These are phyloP conservation scores for Magnolia changhungtana DNA, from an alignment of 164 flowering plant species.

Conservation along the genomic window DNA sequence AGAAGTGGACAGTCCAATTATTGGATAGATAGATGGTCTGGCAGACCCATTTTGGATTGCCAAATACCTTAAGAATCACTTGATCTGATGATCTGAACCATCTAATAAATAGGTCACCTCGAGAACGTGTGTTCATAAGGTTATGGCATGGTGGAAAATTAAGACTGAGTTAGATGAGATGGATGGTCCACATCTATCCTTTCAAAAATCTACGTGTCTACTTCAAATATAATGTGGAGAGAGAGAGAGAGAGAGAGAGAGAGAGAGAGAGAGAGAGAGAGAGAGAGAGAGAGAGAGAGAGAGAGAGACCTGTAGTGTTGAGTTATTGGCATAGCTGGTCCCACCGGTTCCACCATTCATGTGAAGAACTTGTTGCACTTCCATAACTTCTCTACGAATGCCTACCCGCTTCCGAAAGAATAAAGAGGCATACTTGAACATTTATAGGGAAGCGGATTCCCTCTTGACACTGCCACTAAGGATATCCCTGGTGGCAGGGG, in stretches of 20 bases:
- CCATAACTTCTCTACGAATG: slow-evolving; percentile 6
- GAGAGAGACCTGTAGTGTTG: slow-evolving; percentile 5
- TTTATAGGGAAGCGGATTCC: too few relatives aligned
- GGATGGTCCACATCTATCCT: too few relatives aligned
- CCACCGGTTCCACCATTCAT: slow-evolving; percentile 12
- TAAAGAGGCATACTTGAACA: too few relatives aligned
- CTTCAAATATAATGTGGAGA: too few relatives aligned
- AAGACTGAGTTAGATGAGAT: slow-evolving; percentile 14
- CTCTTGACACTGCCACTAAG: too few relatives aligned
- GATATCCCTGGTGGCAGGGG: too few relatives aligned
- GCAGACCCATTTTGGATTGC: slow-evolving; percentile 13
- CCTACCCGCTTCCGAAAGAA: too few relatives aligned
- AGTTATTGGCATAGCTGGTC: slow-evolving; percentile 13
- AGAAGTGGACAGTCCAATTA: too few relatives aligned
- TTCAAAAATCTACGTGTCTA: too few relatives aligned
- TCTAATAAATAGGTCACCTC: slow-evolving; percentile 69
- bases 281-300: not conserved
- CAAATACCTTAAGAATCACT: slow-evolving; percentile 28
- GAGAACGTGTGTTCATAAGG: slow-evolving; percentile 43
- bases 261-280: not conserved
- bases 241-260: not conserved
- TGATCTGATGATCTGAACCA: slow-evolving; percentile 7
- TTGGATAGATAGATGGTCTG: not conserved
- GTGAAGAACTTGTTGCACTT: slow-evolving; percentile 7
- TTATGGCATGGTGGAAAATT: slow-evolving; percentile 11